These are phyloP conservation scores for Neophaeococcomyces mojaviensis DNA, from an alignment of 2,329 filamentous ascomycete species.

Conservation along the genomic window DNA sequence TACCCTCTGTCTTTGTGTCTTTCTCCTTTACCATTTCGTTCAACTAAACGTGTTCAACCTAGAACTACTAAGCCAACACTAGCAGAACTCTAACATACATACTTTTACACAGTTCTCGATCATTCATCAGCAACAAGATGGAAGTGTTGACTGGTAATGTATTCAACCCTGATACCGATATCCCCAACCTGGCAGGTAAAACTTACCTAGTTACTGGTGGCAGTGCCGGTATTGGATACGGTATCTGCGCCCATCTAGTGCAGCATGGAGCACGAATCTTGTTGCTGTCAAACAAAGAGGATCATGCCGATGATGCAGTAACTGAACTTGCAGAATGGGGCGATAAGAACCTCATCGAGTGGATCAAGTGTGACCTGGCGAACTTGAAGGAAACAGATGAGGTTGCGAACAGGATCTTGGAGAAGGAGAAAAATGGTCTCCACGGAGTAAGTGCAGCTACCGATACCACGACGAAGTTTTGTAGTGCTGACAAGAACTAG, in stretches of 20 bases:
- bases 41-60: too few relatives aligned
- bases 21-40: too few relatives aligned
- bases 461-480: too few relatives aligned
- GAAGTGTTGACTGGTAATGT: too few relatives aligned
- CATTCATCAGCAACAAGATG: too few relatives aligned
- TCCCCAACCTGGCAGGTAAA: conserved; percentile 34
- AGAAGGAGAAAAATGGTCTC: conserved; percentile 35
- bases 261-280: conserved; percentile 44
- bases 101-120: too few relatives aligned
- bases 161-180: conserved; percentile 31
- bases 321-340: conserved; percentile 38
- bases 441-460: conserved; percentile 35
- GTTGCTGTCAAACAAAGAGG: conserved; percentile 43
- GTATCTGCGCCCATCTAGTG: conserved; percentile 46
- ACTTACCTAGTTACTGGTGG: conserved; percentile 46
- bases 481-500: too few relatives aligned
- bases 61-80: too few relatives aligned
- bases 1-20: too few relatives aligned
- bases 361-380: conserved; percentile 40
- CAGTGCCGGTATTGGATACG: conserved; percentile 43
- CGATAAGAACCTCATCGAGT: conserved; percentile 38
- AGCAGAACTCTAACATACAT: too few relatives aligned
- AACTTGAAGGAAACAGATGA: conserved; percentile 39
- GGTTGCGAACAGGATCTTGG: conserved; percentile 36
- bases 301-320: conserved; percentile 40